Base-by-base conservation (phyloP, 495 filamentous ascomycete species). In the Penicillium pancosmium region DNA sequence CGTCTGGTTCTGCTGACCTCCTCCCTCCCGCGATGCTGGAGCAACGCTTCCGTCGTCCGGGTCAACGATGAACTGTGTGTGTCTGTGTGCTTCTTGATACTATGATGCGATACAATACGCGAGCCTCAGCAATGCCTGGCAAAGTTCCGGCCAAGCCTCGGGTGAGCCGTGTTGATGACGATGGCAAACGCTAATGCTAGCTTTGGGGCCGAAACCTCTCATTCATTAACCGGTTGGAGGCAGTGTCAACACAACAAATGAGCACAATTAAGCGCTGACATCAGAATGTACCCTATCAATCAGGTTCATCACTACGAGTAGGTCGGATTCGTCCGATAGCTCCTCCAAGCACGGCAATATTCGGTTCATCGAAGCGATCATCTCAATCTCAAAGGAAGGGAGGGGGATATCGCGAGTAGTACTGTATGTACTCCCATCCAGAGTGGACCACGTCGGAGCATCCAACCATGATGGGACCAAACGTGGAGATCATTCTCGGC, bases 401-500 rank as follows among this genome's bases (percentile, higher is more conserved):
- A 31, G 0, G 27, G 27, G 27, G 27, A 31, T 7, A 31, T 0
- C 8, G 2, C 27, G 23, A 23, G 23, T 23, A 4, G 23, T 23
- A 0, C 2, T 2, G 3, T 23, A n/a, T n/a, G 23, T 23, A 23
- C 23, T 4, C 27, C 4, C 11, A 9, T 19, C 5, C 12, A 44
- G 16, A 16, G n/a, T 19, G 41, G 15, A 10, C 16, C 5, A 44
- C 5, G 10, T 44, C 41, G 41, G 41, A 44, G 16, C 41, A 44
- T 44, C 16, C 41, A 12, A 44, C 41, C n/a, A 18, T 27, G 46
- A 48, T 10, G 46, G 10, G n/a, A 21, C 46, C 46, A 10, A 25
- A 23, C 46, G 46, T 23, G 46, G 46, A 7, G 46, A 48, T 12
- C 13, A 27, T 55, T n/a, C 50, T 48, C 46, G 15, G n/a, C 44